These are phyloP conservation scores for Stachybotrys chlorohalonatus DNA, from an alignment of 2,329 filamentous ascomycete species.

Conservation along the genomic window DNA sequence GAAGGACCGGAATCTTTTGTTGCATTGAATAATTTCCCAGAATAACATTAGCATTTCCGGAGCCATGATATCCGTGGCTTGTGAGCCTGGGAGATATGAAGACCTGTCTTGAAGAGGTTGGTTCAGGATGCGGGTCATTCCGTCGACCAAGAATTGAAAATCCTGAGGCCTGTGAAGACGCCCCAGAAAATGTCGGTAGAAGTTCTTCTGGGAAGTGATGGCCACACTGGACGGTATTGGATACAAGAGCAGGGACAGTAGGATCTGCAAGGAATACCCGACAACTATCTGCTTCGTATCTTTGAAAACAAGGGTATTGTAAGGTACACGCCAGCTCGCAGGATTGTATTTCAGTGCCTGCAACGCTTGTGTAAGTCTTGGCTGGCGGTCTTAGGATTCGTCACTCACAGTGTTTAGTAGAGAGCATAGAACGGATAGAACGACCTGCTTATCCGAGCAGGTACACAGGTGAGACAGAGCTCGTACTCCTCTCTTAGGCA, in stretches of 20 bases:
- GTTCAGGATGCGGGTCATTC: constrained; percentile 85
- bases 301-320: constrained; percentile 85
- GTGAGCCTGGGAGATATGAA: constrained; percentile 80
- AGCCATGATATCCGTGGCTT: constrained; percentile 73
- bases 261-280: constrained; percentile 81
- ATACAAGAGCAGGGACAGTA: constrained; percentile 80
- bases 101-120: constrained; percentile 84
- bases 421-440: constrained; percentile 84
- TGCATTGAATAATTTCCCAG: constrained; percentile 95
- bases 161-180: constrained; percentile 88
- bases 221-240: constrained; percentile 71
- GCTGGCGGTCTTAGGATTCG: not conserved
- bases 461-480: constrained; percentile 84
- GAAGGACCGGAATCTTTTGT: constrained; percentile 92
- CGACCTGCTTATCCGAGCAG: constrained; percentile 81
- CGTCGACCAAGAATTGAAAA: constrained; percentile 94
- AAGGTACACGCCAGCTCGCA: constrained; percentile 85
- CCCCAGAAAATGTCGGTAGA: constrained; percentile 85
- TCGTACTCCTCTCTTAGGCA: constrained; percentile 76
- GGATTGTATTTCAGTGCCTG: constrained; percentile 94
- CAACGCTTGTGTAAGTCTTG: constrained; percentile 7
- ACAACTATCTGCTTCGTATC: constrained; percentile 86
- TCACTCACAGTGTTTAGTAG: constrained; percentile 76
- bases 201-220: constrained; percentile 68
- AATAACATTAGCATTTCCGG: constrained; percentile 96